Conservation (phyloP, 108 stramenopile genomes). For the Nitzschia palea region DNA sequence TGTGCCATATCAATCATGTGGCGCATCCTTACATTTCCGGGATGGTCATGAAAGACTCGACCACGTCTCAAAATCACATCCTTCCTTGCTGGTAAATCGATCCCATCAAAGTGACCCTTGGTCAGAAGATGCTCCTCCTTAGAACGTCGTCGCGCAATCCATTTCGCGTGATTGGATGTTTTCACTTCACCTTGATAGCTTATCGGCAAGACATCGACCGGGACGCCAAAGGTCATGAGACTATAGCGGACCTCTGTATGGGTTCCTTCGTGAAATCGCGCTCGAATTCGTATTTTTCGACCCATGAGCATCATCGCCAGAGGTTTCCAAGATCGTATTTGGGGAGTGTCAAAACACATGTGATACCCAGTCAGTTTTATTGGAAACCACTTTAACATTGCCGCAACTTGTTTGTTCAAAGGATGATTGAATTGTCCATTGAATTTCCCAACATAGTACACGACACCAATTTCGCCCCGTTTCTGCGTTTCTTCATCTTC, state of each 20-base stretch:
- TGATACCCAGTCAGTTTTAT: background rate
- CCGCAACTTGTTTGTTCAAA: background rate
- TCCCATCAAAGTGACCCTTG: background rate
- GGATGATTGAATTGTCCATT: background rate
- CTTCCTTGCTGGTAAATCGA: background rate
- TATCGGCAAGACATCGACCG: slow-evolving; percentile 9
- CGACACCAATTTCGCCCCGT: background rate
- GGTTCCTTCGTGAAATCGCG: slow-evolving; percentile 8
- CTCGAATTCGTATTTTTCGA: background rate
- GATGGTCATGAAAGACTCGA: slow-evolving; percentile 6
- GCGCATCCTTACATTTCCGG: slow-evolving; percentile 3
- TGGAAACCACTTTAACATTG: background rate
- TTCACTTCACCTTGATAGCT: slow-evolving; percentile 1
- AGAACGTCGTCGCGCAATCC: slow-evolving; percentile 7
- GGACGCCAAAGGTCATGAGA: slow-evolving; percentile 21
- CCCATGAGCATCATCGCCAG: background rate
- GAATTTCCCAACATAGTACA: background rate
- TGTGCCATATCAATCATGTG: background rate
- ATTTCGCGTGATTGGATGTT: slow-evolving; percentile 1
- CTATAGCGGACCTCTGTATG: slow-evolving; percentile 10
- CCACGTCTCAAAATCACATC: slow-evolving; percentile 16
- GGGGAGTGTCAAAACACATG: slow-evolving; percentile 5
- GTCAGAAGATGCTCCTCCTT: background rate
- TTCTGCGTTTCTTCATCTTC: slow-evolving; percentile 12
- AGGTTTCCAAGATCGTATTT: background rate